Evolutionary conservation across 2,329 filamentous ascomycete species (phyloP).

Genomic region (Cadophora gregata): DNA sequence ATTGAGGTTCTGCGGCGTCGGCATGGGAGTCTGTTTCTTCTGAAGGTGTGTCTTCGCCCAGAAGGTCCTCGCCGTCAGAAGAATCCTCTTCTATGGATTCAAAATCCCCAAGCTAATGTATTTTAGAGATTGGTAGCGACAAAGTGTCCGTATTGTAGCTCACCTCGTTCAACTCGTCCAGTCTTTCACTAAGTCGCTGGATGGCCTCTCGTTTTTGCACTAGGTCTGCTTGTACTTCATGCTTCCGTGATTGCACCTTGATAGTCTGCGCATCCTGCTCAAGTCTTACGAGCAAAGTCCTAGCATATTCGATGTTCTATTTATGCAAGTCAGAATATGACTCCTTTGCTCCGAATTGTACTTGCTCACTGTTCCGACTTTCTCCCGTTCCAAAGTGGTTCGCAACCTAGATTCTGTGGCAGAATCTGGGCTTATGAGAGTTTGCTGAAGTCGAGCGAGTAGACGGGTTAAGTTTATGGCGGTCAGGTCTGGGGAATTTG

Average conservation of each 20-base stretch:
- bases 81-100: constrained; percentile 38
- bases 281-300: constrained; percentile 69
- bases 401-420: constrained; percentile 63
- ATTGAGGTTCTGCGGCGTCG: constrained; percentile 21
- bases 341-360: not conserved
- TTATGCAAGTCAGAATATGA: not conserved
- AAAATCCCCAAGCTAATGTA: constrained; percentile 33
- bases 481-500: constrained; percentile 33
- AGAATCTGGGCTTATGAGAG: constrained; percentile 65
- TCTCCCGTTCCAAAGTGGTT: constrained; percentile 68
- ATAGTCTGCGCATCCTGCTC: constrained; percentile 71
- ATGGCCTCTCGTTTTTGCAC: constrained; percentile 68
- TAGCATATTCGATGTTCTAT: constrained; percentile 76
- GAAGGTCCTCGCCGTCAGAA: constrained; percentile 62
- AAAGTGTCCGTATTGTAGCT: not conserved
- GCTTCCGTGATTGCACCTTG: constrained; percentile 62
- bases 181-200: constrained; percentile 67
- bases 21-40: constrained; percentile 47
- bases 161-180: constrained; percentile 72
- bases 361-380: constrained; percentile 55
- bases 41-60: constrained; percentile 57
- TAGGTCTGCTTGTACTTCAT: constrained; percentile 68
- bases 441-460: constrained; percentile 68
- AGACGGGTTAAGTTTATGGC: constrained; percentile 63
- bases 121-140: constrained; percentile 5